phyloP scores from a whole-genome alignment of 2,329 filamentous ascomycete genomes.

The Pseudogymnoascus destructans region DNA sequence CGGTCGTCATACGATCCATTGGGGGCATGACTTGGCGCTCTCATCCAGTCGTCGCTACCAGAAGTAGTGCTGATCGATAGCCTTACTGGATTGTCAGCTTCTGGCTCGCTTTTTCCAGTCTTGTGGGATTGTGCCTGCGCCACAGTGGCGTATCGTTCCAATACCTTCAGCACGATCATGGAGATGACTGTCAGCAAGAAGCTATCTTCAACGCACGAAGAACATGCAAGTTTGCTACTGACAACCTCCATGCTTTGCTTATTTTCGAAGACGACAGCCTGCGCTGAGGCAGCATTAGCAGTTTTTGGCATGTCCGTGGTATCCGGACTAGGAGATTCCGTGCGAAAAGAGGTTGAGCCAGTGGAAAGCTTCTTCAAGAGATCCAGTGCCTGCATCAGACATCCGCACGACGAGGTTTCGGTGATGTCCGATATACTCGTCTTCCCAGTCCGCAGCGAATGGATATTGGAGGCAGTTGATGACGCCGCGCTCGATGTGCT shows the following conservation, averaged over 20 bases:
- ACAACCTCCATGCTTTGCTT: slow-evolving; percentile 23
- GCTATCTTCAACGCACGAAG: slow-evolving; percentile 24
- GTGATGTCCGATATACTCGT: not conserved
- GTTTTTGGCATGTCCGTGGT: not conserved
- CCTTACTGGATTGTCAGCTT: not conserved
- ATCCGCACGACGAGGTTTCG: slow-evolving; percentile 13
- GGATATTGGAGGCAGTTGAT: not conserved
- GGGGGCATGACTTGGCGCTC: not conserved
- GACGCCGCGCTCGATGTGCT: not conserved
- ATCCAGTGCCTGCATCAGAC: slow-evolving; percentile 18
- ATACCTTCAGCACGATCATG: slow-evolving; percentile 27
- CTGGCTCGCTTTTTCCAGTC: not conserved
- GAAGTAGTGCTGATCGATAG: slow-evolving; percentile 13
- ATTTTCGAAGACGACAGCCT: slow-evolving; percentile 24
- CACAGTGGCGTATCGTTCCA: slow-evolving; percentile 25
- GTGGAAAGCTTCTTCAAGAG: slow-evolving; percentile 20
- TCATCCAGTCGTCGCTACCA: slow-evolving; percentile 17
- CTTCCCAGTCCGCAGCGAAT: not conserved
- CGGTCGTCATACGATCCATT: not conserved
- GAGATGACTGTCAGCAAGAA: slow-evolving; percentile 26
- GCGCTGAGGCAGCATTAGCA: not conserved
- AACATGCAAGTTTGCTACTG: slow-evolving; percentile 25
- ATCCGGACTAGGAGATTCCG: not conserved
- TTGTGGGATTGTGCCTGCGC: slow-evolving; percentile 12
- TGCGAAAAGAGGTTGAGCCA: not conserved